phyloP scores from a whole-genome alignment of 2,329 filamentous ascomycete species.

The Monilinia polystroma region DNA sequence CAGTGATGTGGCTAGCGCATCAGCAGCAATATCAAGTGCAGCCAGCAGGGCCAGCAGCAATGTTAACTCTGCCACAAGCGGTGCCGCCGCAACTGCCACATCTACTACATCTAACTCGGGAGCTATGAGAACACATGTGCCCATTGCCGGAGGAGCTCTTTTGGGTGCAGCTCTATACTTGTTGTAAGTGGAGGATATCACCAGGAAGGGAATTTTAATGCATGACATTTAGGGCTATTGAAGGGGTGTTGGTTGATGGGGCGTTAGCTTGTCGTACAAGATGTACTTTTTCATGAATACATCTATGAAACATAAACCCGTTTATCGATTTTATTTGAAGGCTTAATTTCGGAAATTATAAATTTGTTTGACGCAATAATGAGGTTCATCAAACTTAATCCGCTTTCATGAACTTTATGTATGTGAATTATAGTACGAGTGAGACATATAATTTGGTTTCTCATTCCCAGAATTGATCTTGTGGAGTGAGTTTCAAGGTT shows the following conservation, averaged over 20 bases:
- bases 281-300: neutral
- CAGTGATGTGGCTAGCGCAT: slow-evolving; percentile 9
- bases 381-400: neutral
- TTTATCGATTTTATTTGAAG: neutral
- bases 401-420: neutral
- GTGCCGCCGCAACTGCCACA: neutral
- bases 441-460: too few relatives aligned
- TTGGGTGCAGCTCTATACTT: slow-evolving; percentile 22
- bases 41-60: slow-evolving; percentile 15
- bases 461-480: too few relatives aligned
- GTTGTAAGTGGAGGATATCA: slow-evolving; percentile 19
- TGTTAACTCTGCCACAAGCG: neutral
- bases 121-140: slow-evolving; percentile 22
- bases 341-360: neutral
- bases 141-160: slow-evolving; percentile 17
- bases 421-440: too few relatives aligned
- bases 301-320: neutral
- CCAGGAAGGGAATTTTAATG: neutral
- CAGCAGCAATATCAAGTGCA: neutral
- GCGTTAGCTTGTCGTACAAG: neutral
- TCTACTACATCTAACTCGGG: slow-evolving; percentile 16
- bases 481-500: too few relatives aligned
- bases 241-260: slow-evolving; percentile 1
- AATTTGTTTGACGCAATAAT: neutral
- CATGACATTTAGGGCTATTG: neutral